These are phyloP conservation scores for Limonium bicolor DNA, from an alignment of 148 eudicot species.

Conservation along the genomic window DNA sequence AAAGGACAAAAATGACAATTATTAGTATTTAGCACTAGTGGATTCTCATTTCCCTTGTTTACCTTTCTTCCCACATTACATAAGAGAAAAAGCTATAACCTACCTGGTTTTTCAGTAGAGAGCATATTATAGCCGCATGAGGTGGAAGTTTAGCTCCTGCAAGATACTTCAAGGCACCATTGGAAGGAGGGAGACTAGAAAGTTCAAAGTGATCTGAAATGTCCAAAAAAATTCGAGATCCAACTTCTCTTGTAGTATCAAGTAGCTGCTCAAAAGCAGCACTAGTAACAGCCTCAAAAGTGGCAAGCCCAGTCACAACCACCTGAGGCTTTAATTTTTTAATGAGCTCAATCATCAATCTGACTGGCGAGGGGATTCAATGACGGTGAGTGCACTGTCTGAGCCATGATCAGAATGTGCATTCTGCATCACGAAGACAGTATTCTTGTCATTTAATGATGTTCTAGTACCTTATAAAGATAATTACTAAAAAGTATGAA, in stretches of 20 bases:
- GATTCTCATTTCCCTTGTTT: too few species aligned
- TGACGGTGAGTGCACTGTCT: slow-evolving; percentile 59
- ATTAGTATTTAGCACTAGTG: too few species aligned
- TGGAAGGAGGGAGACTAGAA: slow-evolving; percentile 84
- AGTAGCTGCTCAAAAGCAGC: slow-evolving; percentile 79
- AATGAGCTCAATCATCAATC: slow-evolving; percentile 88
- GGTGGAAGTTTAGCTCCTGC: slow-evolving; percentile 61
- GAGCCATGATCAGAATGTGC: slow-evolving; percentile 13
- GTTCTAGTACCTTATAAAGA: too few species aligned
- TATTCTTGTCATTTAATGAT: background rate
- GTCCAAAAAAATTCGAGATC: slow-evolving; percentile 80
- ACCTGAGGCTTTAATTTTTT: slow-evolving; percentile 87
- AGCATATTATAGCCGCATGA: slow-evolving; percentile 80
- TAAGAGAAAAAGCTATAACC: background rate
- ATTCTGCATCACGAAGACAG: slow-evolving; percentile 29
- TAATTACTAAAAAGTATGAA: too few species aligned
- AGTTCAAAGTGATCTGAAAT: slow-evolving; percentile 96
- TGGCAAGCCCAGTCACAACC: slow-evolving; percentile 89
- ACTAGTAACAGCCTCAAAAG: slow-evolving; percentile 87
- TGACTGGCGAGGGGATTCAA: slow-evolving; percentile 94
- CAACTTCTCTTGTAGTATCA: slow-evolving; percentile 62
- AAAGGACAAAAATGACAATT: too few species aligned
- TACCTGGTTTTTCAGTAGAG: slow-evolving; percentile 83
- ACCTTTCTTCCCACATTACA: background rate
- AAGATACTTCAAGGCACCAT: slow-evolving; percentile 85